phyloP scores from a whole-genome alignment of 371 early-diverging fungal genomes.

The Mortierella sp. region DNA sequence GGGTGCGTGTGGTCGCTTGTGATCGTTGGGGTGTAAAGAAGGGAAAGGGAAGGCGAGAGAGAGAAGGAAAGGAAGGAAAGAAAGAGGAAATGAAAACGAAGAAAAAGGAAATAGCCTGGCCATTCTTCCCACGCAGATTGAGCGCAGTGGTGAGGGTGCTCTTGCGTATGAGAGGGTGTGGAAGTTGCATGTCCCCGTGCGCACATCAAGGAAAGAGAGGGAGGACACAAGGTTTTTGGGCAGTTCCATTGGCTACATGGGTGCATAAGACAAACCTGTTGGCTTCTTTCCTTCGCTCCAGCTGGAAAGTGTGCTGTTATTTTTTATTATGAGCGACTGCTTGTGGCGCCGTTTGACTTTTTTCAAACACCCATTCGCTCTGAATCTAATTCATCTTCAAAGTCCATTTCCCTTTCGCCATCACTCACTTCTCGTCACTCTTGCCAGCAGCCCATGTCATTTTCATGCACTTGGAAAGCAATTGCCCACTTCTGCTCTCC shows the following conservation, averaged over 20 bases:
- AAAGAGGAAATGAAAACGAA: background rate
- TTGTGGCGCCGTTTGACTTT: no score
- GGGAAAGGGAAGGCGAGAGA: background rate
- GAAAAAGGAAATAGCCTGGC: background rate
- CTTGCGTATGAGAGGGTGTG: background rate
- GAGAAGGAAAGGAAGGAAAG: background rate
- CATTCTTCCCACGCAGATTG: constrained; percentile 24
- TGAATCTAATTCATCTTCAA: no score
- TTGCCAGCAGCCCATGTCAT: no score
- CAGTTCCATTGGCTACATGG: background rate
- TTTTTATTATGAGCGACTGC: no score
- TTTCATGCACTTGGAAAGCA: no score
- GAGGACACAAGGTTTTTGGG: background rate
- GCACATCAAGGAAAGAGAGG: background rate
- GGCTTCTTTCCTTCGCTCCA: background rate
- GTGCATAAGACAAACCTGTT: background rate
- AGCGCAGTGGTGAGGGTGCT: background rate
- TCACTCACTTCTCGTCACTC: no score
- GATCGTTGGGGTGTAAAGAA: background rate
- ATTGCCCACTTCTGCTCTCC: no score
- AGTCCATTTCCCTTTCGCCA: no score
- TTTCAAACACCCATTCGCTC: no score
- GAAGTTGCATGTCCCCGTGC: background rate
- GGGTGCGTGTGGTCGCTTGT: background rate
- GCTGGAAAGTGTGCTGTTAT: no score